Base-by-base conservation (phyloP, 805 yeast species). In the Candida succiphila region DNA sequence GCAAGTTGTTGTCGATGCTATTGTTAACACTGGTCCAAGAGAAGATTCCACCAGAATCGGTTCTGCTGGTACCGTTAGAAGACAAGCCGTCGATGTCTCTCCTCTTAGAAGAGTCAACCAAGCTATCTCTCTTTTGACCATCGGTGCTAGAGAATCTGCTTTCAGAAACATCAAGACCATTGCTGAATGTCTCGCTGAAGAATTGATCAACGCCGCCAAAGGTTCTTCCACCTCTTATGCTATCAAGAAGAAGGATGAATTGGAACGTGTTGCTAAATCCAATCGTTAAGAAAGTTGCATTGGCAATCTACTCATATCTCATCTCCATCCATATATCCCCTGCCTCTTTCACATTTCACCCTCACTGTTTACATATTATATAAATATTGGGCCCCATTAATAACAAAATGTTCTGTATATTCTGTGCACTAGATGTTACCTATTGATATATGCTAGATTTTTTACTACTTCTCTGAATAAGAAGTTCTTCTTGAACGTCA, bases 11-110 rank as follows among this genome's bases (percentile, higher is more conserved):
- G 96, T 92, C 68, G 99, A 92, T 59, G 99, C 98, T 60, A 81
- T 92, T 63, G 87, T 86, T 76, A 94, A 94, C 96, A 84, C 96
- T 54, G 99, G 99, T 72, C 95, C 98, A 71, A 87, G 98, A 80
- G 99, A 92, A 80, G 99, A 92, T 74, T 86, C 97, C 63, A 92
- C 99, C 78, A 88, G 98, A 85, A 89, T 94, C 59, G 99, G 99
- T 75, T 88, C 96, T 64, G 88, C 96, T 62, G 98, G 98, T 84
- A 85, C 97, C 64, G 99, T 94, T 60, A 92, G 98, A 84, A 87
- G 99, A 82, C 98, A 94, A 77, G 98, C 99, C 54, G 99, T 92
- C 66, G 99, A 92, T 86, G 99, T 92, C 51, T 88, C 98, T 63
- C 99, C 99, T 64, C 80, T 92, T 69, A 88, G 99, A 83, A 89